Conservation (phyloP, 2,329 filamentous ascomycete genomes). For the Madurella fahalii region DNA sequence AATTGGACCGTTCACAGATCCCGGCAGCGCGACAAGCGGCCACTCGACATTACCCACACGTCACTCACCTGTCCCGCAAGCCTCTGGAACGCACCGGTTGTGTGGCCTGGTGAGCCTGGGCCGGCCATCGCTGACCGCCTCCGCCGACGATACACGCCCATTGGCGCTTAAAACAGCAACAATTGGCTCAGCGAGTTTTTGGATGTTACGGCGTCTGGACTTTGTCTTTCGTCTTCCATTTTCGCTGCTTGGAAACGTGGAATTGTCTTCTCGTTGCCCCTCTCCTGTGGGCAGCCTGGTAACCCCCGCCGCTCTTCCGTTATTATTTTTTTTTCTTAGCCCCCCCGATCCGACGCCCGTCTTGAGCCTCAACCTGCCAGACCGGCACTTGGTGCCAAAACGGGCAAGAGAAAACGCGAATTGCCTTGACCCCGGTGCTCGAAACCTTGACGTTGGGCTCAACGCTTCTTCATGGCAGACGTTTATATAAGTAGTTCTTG, state of each 20-base stretch:
- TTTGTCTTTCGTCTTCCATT: not conserved
- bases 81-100: not conserved
- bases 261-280: not conserved
- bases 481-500: not conserved
- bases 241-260: not conserved
- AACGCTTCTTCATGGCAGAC: not conserved
- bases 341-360: slow-evolving; percentile 4
- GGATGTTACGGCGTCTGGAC: not conserved
- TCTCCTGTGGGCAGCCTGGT: not conserved
- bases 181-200: not conserved
- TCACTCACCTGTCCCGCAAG: not conserved
- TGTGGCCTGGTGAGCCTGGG: not conserved
- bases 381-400: not conserved
- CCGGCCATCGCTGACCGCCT: not conserved
- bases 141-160: not conserved
- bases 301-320: no score
- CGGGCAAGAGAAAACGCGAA: not conserved
- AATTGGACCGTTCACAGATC: not conserved
- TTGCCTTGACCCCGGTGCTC: not conserved
- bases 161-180: not conserved
- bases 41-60: not conserved
- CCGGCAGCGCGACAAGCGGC: not conserved
- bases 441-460: not conserved
- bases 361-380: not conserved
- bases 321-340: slow-evolving; percentile 2